A percentile compares a stretch with the other conserved stretches of the same genome.
phyloP scores from a whole-genome alignment of 768 basidiomycete species.

The Phylloporus sp. region DNA sequence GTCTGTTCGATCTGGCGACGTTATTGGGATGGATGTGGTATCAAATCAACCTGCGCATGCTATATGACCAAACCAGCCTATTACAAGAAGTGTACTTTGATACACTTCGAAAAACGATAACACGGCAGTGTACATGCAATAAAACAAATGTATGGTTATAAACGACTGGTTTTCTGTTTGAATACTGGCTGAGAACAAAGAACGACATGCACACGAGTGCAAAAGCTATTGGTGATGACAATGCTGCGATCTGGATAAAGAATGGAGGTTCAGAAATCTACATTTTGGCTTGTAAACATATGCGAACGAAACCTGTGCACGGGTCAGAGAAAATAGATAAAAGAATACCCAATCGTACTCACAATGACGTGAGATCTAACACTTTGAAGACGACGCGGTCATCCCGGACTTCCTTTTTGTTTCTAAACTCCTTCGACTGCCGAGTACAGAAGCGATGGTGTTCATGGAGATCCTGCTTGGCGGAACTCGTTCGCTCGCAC shows the following conservation, averaged over 20 bases:
- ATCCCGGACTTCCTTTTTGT: slow-evolving; percentile 22
- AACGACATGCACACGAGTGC: slow-evolving; percentile 4
- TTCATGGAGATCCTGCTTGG: slow-evolving; percentile 27
- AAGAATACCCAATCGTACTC: neutral
- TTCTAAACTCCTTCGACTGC: slow-evolving; percentile 28
- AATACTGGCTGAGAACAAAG: slow-evolving; percentile 4
- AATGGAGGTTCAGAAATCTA: neutral
- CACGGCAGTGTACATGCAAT: slow-evolving; percentile 16
- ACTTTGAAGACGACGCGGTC: slow-evolving; percentile 27
- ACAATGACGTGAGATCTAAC: slow-evolving; percentile 4
- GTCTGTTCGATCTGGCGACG: neutral
- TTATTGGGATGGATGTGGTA: too few species aligned
- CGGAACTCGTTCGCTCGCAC: slow-evolving; percentile 23
- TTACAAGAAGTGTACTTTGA: slow-evolving; percentile 16
- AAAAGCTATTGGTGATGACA: neutral
- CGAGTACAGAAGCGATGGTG: slow-evolving; percentile 21
- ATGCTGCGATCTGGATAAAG: slow-evolving; percentile 3
- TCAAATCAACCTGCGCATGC: too few species aligned
- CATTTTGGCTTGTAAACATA: slow-evolving; percentile 1
- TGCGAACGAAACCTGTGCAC: neutral
- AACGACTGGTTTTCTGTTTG: slow-evolving; percentile 13
- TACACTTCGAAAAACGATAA: slow-evolving; percentile 7
- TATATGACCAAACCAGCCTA: slow-evolving; percentile 3
- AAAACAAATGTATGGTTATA: slow-evolving; percentile 9
- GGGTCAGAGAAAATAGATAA: neutral